Evolutionary conservation across 2,329 filamentous ascomycete species (phyloP).

Genomic region (Sclerotiophoma versabilis): DNA sequence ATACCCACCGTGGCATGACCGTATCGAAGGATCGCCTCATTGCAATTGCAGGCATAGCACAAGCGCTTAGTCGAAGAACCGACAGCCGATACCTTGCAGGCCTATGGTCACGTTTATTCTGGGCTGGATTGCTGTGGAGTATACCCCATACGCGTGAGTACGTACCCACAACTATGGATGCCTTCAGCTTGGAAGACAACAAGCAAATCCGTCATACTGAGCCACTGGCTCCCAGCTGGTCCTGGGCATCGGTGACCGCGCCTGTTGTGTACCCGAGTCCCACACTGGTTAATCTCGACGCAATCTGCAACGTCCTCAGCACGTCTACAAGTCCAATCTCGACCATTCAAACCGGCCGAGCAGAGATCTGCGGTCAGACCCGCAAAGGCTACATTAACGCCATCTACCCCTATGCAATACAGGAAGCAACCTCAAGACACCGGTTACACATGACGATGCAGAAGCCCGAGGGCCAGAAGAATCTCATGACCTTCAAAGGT

Average conservation of each 20-base stretch:
- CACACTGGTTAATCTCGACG: not conserved
- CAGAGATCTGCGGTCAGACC: not conserved
- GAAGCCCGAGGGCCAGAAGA: not conserved
- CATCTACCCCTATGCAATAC: not conserved
- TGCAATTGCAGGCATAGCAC: constrained; percentile 1
- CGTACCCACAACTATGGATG: not conserved
- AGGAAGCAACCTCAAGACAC: not conserved
- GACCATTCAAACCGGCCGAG: not conserved
- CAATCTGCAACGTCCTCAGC: not conserved
- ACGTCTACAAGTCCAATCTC: not conserved
- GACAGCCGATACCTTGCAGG: not conserved
- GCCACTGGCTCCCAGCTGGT: constrained; percentile 2
- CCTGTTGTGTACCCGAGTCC: not conserved
- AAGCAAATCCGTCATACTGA: not conserved
- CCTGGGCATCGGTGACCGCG: constrained; percentile 1
- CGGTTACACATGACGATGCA: not conserved
- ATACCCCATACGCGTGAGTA: not conserved
- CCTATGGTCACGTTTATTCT: not conserved
- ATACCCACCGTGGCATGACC: constrained; percentile 5
- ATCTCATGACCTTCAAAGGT: not conserved
- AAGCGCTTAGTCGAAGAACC: not conserved
- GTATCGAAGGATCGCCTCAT: not conserved
- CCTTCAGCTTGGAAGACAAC: not conserved
- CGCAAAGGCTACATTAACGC: not conserved
- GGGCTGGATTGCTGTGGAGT: not conserved